Base-by-base conservation (phyloP, 2,329 filamentous ascomycete genomes). In the Talaromyces funiculosus region DNA sequence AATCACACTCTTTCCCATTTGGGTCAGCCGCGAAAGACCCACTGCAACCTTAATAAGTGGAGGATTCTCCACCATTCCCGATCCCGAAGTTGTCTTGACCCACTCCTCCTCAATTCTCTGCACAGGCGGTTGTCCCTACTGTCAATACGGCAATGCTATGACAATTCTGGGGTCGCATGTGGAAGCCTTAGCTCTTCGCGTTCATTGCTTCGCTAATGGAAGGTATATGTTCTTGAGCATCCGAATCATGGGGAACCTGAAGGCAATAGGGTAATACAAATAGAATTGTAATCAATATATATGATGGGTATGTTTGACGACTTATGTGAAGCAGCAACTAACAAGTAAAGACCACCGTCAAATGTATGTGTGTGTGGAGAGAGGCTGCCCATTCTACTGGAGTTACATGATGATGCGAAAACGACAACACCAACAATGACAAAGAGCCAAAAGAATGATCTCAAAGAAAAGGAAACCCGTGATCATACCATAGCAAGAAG, bases 281-380 rank as follows among this genome's bases (percentile, higher is more conserved):
- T 40, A 42, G 7, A 40, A 40, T 29, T 29, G 22, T 29, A 42
- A 42, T 29, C 24, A 12, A 40, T 42, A 55, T 55, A 55, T 55
- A 55, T 55, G 22, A n/a, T 42, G 53, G 53, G 53, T 38, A 40
- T 40, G 37, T n/a, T 42, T 20, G 53, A 42, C 16, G 47, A 42
- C 37, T 33, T 55, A 55, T 55, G 37, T 42, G 37, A 55, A 20
- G 33, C 53, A 49, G 45, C 45, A 31, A 51, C 35, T 40, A 40
- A 20, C 20, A 24, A 42, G 26, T 20, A 29, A 42, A 55, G 1
- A 31, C 51, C 24, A 40, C 16, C 53, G 53, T 42, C 14, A 10
- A 29, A 18, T 38, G 22, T 53, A 20, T 40, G n/a, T 16, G 22
- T 53, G 40, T 40, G n/a, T 16, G 14, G 43, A 29, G 47, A 51